Base-by-base conservation (phyloP, 2,329 filamentous ascomycete genomes). In the Penicillium sp. region DNA sequence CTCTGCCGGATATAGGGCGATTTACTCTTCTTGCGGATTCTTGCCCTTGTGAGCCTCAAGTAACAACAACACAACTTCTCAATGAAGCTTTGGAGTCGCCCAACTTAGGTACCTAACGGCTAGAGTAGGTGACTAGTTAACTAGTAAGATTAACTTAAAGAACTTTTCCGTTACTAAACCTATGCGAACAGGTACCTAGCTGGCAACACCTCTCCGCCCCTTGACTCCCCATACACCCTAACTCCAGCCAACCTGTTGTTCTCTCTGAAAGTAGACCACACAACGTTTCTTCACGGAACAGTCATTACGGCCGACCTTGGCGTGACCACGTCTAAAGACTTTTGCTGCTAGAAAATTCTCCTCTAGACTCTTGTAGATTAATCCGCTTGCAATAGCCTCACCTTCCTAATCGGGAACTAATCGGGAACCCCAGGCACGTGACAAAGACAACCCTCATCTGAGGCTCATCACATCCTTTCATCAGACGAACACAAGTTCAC, bases 361-460 rank as follows among this genome's bases (percentile, higher is more conserved):
- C n/a, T n/a, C n/a, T n/a, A n/a, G n/a, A n/a, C n/a, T n/a, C n/a
- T n/a, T n/a, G n/a, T n/a, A n/a, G 30, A 14, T 16, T 37, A 28
- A 41, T 49, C 54, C 50, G 56, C 50, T 49, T 57, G 35, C 52
- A 18, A 54, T 25, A 41, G n/a, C 35, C 14, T 16, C 41, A 35
- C 29, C 29, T 58, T 50, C 57, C 57, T 49, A 47, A 51, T 58
- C 29, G 25, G 55, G 50, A 45, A 14, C 57, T 49, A 47, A 51
- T 58, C 29, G 25, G 55, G 50, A 45, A 14, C 1, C 0, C 0
- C 7, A 0, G 35, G 43, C 57, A 59, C 57, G 55, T 59, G 57
- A 56, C 5, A 0, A 1, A 0, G 3, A 39, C 2, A 14, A n/a
- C 37, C 14, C 12, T 36, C 28, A 11, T 38, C 35, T n/a, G n/a